Evolutionary conservation across 345 rosid genomes (phyloP), one percentile per base, ranked within the genome.

Genomic region (Noccaea caerulescens): DNA sequence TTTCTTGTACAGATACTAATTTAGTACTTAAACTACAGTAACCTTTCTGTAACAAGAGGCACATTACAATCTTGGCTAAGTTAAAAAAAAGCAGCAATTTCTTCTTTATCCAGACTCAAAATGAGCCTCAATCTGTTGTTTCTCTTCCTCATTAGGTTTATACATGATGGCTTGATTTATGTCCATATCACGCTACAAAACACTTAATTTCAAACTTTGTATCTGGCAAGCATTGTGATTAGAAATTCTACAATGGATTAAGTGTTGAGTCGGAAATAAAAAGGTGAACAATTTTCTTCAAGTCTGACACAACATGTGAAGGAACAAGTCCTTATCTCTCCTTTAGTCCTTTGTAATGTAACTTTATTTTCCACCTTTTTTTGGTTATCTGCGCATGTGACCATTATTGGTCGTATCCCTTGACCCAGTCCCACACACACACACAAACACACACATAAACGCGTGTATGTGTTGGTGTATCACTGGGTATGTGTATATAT

Each of bases 261-360:
- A 6, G 50, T 45, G 8, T 3, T 44, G 10, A 50, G 36, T 30
- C 11, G 6, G 8, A 71, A 51, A 51, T 16, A 41, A 54, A 54
- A 56, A 72, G 76, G 45, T 36, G 50, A 37, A 65, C 57, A 23
- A 61, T 73, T 50, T 67, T 74, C 47, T 74, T 33, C 47, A 68
- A 68, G 63, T 69, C 79, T 73, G 77, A 73, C 77, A 73, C 39
- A 64, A 11, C 68, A 75, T 63, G 79, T 69, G 75, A 53, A 68
- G 50, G 38, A 63, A 56, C 8, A 73, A 62, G 63, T 68, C 69
- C 0, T 68, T 50, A 5, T 57, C 54, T 43, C 68, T 66, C 62
- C 37, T 73, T 61, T 52, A 25, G 68, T 60, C 63, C 64, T 68
- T 44, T 68, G 57, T 46, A 14, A 2, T 61, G 52, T 37, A 45